Evolutionary conservation across 1,284 basidiomycete species (phyloP).

Genomic region (Cutaneotrichosporon sp.): DNA sequence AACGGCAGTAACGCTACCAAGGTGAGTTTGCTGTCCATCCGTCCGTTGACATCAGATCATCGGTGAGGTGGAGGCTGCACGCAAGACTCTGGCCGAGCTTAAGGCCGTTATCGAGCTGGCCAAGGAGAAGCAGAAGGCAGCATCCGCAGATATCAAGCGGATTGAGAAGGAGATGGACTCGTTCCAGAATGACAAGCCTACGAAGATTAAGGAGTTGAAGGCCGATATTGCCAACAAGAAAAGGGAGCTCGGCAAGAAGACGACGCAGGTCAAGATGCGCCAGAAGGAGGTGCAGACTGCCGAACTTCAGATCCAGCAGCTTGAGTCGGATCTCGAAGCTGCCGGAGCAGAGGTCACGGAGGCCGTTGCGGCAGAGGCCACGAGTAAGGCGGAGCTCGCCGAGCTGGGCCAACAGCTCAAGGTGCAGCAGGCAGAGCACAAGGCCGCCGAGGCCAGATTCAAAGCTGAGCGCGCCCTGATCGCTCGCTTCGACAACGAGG

Average conservation of each 20-base stretch:
- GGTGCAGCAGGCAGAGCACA: constrained; percentile 62
- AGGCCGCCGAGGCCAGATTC: constrained; percentile 69
- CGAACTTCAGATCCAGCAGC: constrained; percentile 82
- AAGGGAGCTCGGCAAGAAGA: constrained; percentile 73
- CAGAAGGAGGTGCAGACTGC: constrained; percentile 89
- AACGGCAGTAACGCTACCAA: constrained; percentile 83
- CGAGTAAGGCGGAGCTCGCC: constrained; percentile 54
- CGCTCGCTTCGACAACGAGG: constrained; percentile 81
- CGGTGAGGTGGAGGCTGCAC: constrained; percentile 68
- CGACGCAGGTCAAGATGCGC: constrained; percentile 74
- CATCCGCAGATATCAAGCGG: constrained; percentile 74
- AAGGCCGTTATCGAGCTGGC: constrained; percentile 65
- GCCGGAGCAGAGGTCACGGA: constrained; percentile 64
- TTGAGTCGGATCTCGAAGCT: constrained; percentile 70
- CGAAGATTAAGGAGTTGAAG: constrained; percentile 92
- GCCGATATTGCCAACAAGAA: constrained; percentile 80
- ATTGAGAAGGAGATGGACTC: constrained; percentile 96
- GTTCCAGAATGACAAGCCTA: constrained; percentile 97
- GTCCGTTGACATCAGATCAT: constrained; percentile 62
- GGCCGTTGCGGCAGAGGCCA: constrained; percentile 61
- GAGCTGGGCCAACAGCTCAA: constrained; percentile 61
- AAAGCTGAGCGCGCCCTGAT: constrained; percentile 81
- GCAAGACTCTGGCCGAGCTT: constrained; percentile 67
- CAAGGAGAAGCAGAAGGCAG: constrained; percentile 72
- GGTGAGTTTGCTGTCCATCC: constrained; percentile 57